These are phyloP conservation scores for Oxytropis ochrocephala DNA, from an alignment of 306 rosid genomes.

Conservation along the genomic window DNA sequence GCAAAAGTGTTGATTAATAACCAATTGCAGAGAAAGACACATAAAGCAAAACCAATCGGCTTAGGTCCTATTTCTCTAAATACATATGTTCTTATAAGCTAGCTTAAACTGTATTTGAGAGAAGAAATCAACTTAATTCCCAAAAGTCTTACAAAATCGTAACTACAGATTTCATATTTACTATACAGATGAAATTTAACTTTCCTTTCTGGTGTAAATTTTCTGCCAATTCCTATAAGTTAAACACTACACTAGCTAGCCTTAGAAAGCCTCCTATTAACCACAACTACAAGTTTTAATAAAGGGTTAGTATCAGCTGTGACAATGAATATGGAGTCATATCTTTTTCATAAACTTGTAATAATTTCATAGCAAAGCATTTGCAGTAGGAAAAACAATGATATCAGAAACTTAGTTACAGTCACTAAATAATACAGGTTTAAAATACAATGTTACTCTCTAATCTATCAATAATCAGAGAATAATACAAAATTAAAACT, in stretches of 20 bases:
- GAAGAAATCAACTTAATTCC: neutral
- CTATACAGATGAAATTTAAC: neutral
- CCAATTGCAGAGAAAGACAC: constrained; percentile 5
- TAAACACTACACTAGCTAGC: neutral
- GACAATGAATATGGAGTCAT: too few relatives aligned
- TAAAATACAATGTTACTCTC: too few relatives aligned
- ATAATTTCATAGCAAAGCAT: too few relatives aligned
- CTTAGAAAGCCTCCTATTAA: neutral
- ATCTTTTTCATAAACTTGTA: too few relatives aligned
- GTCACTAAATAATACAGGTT: too few relatives aligned
- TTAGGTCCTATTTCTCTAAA: too few relatives aligned
- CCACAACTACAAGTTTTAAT: neutral
- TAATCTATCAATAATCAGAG: too few relatives aligned
- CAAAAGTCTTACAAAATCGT: neutral
- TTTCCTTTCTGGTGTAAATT: neutral
- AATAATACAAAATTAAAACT: too few relatives aligned
- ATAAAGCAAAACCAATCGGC: too few relatives aligned
- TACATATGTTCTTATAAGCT: neutral
- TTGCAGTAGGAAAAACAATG: too few relatives aligned
- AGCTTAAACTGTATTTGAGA: neutral
- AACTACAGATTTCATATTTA: neutral
- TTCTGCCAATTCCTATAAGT: neutral
- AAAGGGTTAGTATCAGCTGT: too few relatives aligned
- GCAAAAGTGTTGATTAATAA: neutral
- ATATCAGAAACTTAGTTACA: too few relatives aligned